These are phyloP conservation scores for Rhodosporidiobolus odoratus DNA, from an alignment of 768 basidiomycete genomes.

Conservation along the genomic window DNA sequence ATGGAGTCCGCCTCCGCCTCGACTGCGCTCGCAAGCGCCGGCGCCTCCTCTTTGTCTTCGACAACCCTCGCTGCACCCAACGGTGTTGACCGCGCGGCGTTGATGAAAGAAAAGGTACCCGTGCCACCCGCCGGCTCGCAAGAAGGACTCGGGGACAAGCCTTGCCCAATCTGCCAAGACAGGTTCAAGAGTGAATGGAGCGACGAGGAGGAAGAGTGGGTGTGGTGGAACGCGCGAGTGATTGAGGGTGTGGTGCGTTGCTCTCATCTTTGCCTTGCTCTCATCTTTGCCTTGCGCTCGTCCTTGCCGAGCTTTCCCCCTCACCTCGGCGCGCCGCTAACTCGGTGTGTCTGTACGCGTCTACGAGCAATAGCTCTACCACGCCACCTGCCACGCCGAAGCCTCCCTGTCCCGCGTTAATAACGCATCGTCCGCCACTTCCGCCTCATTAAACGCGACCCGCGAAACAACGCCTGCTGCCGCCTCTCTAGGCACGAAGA, in stretches of 20 bases:
- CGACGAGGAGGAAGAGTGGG: slow-evolving; percentile 97
- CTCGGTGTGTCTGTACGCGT: neutral
- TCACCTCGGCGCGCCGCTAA: neutral
- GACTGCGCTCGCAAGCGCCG: neutral
- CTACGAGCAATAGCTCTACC: slow-evolving; percentile 20
- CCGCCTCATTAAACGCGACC: neutral
- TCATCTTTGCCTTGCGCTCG: neutral
- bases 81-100: slow-evolving; percentile 63
- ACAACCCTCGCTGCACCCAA: no score
- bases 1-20: neutral
- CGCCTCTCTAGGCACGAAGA: slow-evolving; percentile 11
- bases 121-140: slow-evolving; percentile 66
- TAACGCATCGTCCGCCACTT: neutral
- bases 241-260: slow-evolving; percentile 59
- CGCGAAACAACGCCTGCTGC: slow-evolving; percentile 15
- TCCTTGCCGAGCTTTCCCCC: neutral
- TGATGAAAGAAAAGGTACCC: slow-evolving; percentile 57
- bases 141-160: slow-evolving; percentile 53
- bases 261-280: neutral
- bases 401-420: slow-evolving; percentile 2
- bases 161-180: slow-evolving; percentile 97
- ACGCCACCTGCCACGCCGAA: slow-evolving; percentile 38
- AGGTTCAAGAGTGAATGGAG: slow-evolving; percentile 79
- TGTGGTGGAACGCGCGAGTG: slow-evolving; percentile 85
- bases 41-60: neutral